Evolutionary conservation across 1,284 basidiomycete species (phyloP).

Genomic region (Polyporus tsugae): DNA sequence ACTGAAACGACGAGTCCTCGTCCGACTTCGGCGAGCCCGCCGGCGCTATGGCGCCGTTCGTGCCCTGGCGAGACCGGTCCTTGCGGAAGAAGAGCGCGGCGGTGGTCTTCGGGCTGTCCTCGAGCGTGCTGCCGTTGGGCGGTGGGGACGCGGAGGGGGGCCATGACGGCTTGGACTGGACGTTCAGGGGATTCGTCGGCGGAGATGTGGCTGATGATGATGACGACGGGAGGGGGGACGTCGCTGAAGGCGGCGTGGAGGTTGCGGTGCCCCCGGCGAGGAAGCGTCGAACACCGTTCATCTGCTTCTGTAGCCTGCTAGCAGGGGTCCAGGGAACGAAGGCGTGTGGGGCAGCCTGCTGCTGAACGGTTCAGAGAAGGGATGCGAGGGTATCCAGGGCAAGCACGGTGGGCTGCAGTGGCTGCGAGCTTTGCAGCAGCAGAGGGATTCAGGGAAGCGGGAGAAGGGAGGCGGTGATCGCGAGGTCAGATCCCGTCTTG

Average conservation of each 20-base stretch:
- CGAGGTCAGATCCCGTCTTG: conserved; percentile 25
- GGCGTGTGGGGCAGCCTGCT: conserved; percentile 29
- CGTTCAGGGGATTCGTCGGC: conserved; percentile 37
- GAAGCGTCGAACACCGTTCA: conserved; percentile 80
- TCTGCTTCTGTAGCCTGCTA: conserved; percentile 36
- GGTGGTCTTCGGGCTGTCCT: conserved; percentile 46
- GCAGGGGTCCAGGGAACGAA: conserved; percentile 2
- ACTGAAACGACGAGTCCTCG: conserved; percentile 39
- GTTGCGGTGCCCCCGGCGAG: conserved; percentile 52
- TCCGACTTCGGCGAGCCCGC: conserved; percentile 34
- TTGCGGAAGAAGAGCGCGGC: conserved; percentile 62
- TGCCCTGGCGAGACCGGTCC: conserved; percentile 49
- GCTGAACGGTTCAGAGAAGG: conserved; percentile 14
- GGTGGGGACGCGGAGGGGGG: conserved; percentile 46
- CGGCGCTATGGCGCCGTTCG: conserved; percentile 29
- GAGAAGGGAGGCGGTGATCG: conserved; percentile 22
- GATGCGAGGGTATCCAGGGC: conserved; percentile 19
- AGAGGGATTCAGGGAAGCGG: conserved; percentile 4
- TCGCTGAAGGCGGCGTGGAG: conserved; percentile 37
- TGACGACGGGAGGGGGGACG: conserved; percentile 33
- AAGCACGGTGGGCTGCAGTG: conserved; percentile 11
- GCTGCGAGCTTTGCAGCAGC: conserved; percentile 1
- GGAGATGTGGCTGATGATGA: conserved; percentile 31
- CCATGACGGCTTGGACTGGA: conserved; percentile 53
- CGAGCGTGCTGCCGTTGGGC: conserved; percentile 39